Evolutionary conservation across 441 rosid species (phyloP).

Genomic region (Erodium moschatum): DNA sequence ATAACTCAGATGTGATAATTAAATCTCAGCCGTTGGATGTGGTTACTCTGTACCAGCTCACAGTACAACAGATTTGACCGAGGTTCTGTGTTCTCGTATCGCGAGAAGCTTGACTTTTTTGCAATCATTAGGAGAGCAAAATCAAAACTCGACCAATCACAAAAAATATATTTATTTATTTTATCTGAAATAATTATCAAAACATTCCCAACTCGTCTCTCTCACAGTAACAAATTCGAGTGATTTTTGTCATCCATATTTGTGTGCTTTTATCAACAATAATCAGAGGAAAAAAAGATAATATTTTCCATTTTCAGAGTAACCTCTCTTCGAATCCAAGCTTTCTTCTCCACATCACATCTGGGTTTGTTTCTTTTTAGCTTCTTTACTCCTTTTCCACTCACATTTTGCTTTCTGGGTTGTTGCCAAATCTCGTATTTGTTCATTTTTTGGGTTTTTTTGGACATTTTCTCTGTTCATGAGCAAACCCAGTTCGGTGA

Average conservation of each 20-base stretch:
- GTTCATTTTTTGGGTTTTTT: slow-evolving; percentile 14
- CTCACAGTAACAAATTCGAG: not conserved
- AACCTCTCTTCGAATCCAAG: slow-evolving; percentile 84
- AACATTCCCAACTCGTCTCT: not conserved
- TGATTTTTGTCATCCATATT: slow-evolving; percentile 8
- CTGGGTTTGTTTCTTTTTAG: slow-evolving; percentile 23
- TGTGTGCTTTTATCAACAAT: slow-evolving; percentile 5
- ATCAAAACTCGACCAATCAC: slow-evolving; percentile 6
- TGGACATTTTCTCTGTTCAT: slow-evolving; percentile 16
- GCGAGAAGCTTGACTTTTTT: not conserved
- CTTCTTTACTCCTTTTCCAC: slow-evolving; percentile 12
- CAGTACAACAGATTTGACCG: not conserved
- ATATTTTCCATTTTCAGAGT: slow-evolving; percentile 5
- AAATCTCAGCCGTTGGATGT: not conserved
- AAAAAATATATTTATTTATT: not conserved
- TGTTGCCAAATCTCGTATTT: slow-evolving; percentile 35
- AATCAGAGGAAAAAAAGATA: not conserved
- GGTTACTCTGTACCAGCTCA: not conserved
- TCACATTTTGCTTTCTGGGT: slow-evolving; percentile 34
- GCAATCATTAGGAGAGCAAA: slow-evolving; percentile 26
- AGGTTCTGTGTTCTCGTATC: not conserved
- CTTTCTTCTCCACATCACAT: slow-evolving; percentile 30
- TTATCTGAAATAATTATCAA: no score
- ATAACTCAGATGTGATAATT: not conserved
- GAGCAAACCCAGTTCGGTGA: slow-evolving; percentile 18